phyloP scores from a whole-genome alignment of 2,329 filamentous ascomycete genomes.

The Fusarium kyushuense region DNA sequence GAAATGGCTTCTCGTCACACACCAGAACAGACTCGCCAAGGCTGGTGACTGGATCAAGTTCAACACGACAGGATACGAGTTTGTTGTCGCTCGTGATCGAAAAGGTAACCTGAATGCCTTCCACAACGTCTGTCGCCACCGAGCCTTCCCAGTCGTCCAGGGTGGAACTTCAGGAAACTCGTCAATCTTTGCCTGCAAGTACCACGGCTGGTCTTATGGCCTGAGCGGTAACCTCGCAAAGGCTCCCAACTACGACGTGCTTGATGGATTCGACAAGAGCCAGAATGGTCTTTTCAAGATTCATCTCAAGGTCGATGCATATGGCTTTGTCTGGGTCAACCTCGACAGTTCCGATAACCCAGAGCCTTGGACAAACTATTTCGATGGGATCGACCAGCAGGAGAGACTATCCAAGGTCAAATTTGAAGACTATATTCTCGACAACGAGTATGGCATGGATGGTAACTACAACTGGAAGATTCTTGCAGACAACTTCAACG shows the following conservation, averaged over 20 bases:
- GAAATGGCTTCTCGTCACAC: conserved; percentile 66
- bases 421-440: conserved; percentile 64
- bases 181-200: conserved; percentile 68
- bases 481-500: conserved; percentile 73
- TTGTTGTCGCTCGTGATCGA: conserved; percentile 57
- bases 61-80: conserved; percentile 65
- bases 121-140: conserved; percentile 73
- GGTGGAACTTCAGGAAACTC: conserved; percentile 60
- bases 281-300: conserved; percentile 67
- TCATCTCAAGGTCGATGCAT: conserved; percentile 63
- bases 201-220: conserved; percentile 72
- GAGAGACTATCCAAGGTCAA: conserved; percentile 52
- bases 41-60: conserved; percentile 68
- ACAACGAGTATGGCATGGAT: conserved; percentile 67
- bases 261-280: conserved; percentile 66
- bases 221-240: conserved; percentile 69
- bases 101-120: conserved; percentile 66
- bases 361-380: conserved; percentile 65
- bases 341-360: conserved; percentile 60
- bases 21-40: conserved; percentile 62
- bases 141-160: conserved; percentile 67
- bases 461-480: conserved; percentile 71
- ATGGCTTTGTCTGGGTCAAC: conserved; percentile 70
- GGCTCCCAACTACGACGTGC: conserved; percentile 64
- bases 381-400: conserved; percentile 60